Conservation (phyloP, 2,329 filamentous ascomycete genomes). For the Stemphylium beticola region DNA sequence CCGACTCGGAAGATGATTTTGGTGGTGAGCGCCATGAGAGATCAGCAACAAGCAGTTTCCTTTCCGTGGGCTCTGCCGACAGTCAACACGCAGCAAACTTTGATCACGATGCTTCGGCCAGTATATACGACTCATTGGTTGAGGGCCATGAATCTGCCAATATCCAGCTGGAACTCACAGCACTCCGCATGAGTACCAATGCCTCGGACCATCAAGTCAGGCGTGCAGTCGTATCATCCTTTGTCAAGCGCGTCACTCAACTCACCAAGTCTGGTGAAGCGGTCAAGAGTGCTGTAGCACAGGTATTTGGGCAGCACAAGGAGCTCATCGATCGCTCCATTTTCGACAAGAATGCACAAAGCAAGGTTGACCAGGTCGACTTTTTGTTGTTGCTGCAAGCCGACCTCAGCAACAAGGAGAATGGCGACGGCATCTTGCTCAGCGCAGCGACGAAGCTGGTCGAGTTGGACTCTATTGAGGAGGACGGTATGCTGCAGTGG, state of each 20-base stretch:
- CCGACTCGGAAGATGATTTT: constrained; percentile 52
- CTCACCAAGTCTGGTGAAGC: constrained; percentile 60
- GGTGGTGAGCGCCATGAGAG: constrained; percentile 57
- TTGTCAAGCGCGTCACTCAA: constrained; percentile 80
- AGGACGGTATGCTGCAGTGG: constrained; percentile 88
- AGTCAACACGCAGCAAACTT: constrained; percentile 66
- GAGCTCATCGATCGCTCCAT: constrained; percentile 65
- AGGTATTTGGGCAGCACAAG: constrained; percentile 59
- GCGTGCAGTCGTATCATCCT: constrained; percentile 81
- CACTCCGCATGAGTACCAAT: constrained; percentile 87
- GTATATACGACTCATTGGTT: constrained; percentile 84
- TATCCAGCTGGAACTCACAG: constrained; percentile 92
- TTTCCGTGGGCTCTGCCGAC: constrained; percentile 73
- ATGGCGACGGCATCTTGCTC: constrained; percentile 72
- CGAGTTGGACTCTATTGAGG: constrained; percentile 81
- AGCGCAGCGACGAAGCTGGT: constrained; percentile 85
- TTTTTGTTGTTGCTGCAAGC: constrained; percentile 82
- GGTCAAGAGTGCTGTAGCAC: constrained; percentile 50
- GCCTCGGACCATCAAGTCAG: constrained; percentile 90
- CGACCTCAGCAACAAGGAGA: constrained; percentile 71
- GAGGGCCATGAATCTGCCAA: constrained; percentile 76
- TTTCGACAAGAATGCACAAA: constrained; percentile 60
- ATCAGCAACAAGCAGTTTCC: constrained; percentile 72
- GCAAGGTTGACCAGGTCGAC: constrained; percentile 77
- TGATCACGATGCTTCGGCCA: constrained; percentile 84